A percentile compares a stretch with the other conserved stretches of the same genome.
Evolutionary conservation across 2,329 filamentous ascomycete genomes (phyloP).

Genomic region (Calonectria multiphialidica): DNA sequence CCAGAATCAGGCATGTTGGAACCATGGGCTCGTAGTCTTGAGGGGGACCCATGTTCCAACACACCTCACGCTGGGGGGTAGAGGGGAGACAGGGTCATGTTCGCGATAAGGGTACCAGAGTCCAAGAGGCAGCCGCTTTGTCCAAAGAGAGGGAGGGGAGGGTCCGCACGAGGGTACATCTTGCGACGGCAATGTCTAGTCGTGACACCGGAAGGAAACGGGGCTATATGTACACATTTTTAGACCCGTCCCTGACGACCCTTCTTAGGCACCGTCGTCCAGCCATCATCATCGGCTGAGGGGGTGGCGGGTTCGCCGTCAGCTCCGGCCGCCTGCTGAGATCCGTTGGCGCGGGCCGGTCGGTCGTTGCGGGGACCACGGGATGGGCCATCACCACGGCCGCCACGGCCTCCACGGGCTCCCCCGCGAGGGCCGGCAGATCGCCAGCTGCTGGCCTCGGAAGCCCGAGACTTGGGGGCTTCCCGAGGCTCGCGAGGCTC

Average conservation of each 20-base stretch:
- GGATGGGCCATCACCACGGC: constrained; percentile 55
- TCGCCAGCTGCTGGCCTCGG: constrained; percentile 73
- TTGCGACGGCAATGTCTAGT: constrained; percentile 50
- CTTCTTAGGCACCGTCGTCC: constrained; percentile 67
- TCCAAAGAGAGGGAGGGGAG: constrained; percentile 19
- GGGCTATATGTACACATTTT: constrained; percentile 51
- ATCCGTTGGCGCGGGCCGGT: constrained; percentile 62
- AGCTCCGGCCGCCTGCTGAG: constrained; percentile 50
- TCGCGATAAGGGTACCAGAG: constrained; percentile 32
- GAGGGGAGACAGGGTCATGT: constrained; percentile 37
- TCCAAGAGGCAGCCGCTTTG: constrained; percentile 34
- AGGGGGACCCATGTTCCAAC: constrained; percentile 2
- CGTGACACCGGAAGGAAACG: constrained; percentile 50
- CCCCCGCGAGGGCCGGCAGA: constrained; percentile 62
- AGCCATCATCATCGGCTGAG: constrained; percentile 69
- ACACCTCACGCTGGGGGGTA: constrained; percentile 18
- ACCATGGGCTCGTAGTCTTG: not conserved
- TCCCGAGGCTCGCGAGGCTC: constrained; percentile 50
- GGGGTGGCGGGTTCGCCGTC: constrained; percentile 50
- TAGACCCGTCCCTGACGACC: constrained; percentile 51
- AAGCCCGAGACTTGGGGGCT: constrained; percentile 65
- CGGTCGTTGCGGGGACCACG: constrained; percentile 59
- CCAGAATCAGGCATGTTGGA: constrained; percentile 17
- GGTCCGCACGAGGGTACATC: constrained; percentile 42
- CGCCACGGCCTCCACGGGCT: constrained; percentile 57